Conservation (phyloP, 495 filamentous ascomycete genomes). For the Aspergillus cavernicola region DNA sequence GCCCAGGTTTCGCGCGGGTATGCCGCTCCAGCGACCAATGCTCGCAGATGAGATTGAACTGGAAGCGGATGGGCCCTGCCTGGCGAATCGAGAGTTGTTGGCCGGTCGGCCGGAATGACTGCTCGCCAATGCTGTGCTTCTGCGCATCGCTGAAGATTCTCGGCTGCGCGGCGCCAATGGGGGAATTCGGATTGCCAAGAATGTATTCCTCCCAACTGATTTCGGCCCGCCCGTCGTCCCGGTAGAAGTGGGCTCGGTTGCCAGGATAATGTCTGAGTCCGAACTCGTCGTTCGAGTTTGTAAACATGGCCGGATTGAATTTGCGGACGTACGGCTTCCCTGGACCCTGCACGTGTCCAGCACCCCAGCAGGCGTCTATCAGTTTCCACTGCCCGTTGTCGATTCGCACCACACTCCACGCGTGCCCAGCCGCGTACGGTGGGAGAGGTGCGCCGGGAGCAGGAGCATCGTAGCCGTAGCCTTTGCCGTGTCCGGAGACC, state of each 20-base stretch:
- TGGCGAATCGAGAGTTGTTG: constrained; percentile 55
- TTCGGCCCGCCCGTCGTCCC: constrained; percentile 52
- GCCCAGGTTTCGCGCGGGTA: constrained; percentile 56
- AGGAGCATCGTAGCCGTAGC: constrained; percentile 62
- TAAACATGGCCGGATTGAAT: constrained; percentile 72
- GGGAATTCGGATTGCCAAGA: constrained; percentile 45
- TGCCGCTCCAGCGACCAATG: constrained; percentile 72
- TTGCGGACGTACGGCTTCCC: constrained; percentile 56
- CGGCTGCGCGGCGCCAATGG: constrained; percentile 40
- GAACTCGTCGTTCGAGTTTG: constrained; percentile 77
- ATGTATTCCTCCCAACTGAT: constrained; percentile 79
- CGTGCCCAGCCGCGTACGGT: constrained; percentile 59
- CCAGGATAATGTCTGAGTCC: constrained; percentile 73
- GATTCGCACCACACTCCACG: constrained; percentile 90
- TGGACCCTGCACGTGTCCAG: constrained; percentile 55
- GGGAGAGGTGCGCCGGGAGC: constrained; percentile 55
- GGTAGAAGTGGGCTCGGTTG: constrained; percentile 65
- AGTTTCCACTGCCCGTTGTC: constrained; percentile 88
- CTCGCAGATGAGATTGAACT: constrained; percentile 67
- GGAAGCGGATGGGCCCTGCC: constrained; percentile 61
- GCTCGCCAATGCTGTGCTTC: constrained; percentile 61
- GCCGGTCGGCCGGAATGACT: constrained; percentile 55
- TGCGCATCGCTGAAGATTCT: constrained; percentile 49
- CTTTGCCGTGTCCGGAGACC: constrained; percentile 81
- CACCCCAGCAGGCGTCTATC: constrained; percentile 90